Conservation (phyloP, 306 rosid species). For the Neltuma alba region DNA sequence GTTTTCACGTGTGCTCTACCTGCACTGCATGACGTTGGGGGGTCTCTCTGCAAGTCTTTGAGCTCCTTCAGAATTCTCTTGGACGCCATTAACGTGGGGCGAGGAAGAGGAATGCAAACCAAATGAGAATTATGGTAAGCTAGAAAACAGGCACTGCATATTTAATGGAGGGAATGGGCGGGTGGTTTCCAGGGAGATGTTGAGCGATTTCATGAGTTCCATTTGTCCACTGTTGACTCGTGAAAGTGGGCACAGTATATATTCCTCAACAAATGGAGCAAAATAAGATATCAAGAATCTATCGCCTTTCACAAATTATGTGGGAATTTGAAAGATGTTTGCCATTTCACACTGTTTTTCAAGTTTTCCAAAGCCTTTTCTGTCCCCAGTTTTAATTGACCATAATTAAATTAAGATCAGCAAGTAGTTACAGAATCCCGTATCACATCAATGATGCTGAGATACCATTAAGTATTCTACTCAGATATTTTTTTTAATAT, state of each 20-base stretch:
- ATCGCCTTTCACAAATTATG: slow-evolving; percentile 9
- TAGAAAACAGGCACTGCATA: slow-evolving; percentile 31
- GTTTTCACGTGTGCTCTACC: slow-evolving; percentile 47
- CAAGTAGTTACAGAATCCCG: not conserved
- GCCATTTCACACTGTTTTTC: slow-evolving; percentile 25
- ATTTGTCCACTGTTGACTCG: slow-evolving; percentile 44
- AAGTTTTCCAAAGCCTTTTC: not conserved
- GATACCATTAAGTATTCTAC: not conserved
- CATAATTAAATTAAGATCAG: not conserved
- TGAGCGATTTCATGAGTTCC: slow-evolving; percentile 41
- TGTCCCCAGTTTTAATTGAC: slow-evolving; percentile 11
- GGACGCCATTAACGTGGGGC: slow-evolving; percentile 63
- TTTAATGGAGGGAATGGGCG: slow-evolving; percentile 48
- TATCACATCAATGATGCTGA: not conserved
- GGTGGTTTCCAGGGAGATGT: slow-evolving; percentile 27
- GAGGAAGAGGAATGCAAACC: slow-evolving; percentile 13
- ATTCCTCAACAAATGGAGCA: slow-evolving; percentile 48
- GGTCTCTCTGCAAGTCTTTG: slow-evolving; percentile 94
- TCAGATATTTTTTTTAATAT: not conserved
- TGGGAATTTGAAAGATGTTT: slow-evolving; percentile 33
- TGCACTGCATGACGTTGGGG: slow-evolving; percentile 99
- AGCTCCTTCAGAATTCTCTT: slow-evolving; percentile 93
- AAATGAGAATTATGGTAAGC: slow-evolving; percentile 29
- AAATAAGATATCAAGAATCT: slow-evolving; percentile 55
- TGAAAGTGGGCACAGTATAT: slow-evolving; percentile 73